Percentiles rank a stretch among this genome's conserved stretches.
These are phyloP conservation scores for Eimeria praecox DNA, from an alignment of 169 alveolate species.

Conservation along the genomic window DNA sequence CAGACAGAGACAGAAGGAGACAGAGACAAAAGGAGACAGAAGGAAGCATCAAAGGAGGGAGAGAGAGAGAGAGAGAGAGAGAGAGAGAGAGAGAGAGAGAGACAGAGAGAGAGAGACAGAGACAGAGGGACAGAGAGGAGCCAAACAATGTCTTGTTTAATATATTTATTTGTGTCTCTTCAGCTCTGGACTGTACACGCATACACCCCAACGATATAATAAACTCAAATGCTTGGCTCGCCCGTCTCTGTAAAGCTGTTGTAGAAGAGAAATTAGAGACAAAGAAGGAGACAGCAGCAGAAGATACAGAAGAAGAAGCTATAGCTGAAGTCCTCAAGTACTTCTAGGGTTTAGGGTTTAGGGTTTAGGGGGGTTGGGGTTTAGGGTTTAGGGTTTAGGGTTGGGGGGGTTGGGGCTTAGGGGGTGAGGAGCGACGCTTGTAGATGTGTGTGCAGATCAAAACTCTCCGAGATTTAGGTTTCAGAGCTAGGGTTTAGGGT, in stretches of 20 bases:
- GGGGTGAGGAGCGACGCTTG: neutral
- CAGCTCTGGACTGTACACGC: constrained; percentile 87
- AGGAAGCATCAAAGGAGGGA: too few species aligned
- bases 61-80: too few species aligned
- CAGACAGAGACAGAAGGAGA: too few species aligned
- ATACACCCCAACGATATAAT: constrained; percentile 89
- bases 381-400: neutral
- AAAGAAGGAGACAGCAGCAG: constrained; percentile 35
- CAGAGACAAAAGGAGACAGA: too few species aligned
- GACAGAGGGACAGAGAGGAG: too few species aligned
- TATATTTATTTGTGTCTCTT: neutral
- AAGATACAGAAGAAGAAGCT: constrained; percentile 51
- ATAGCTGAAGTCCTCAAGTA: constrained; percentile 70
- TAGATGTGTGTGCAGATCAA: too few species aligned
- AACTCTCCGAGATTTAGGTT: too few species aligned
- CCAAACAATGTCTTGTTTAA: too few species aligned
- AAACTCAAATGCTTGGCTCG: constrained; percentile 72
- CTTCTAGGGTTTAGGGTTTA: neutral
- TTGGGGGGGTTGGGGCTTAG: neutral
- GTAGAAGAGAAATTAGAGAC: constrained; percentile 84
- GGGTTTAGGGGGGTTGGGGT: neutral
- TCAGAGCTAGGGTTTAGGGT: neutral
- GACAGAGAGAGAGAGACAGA: too few species aligned
- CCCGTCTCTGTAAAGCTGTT: constrained; percentile 87
- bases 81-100: too few species aligned